phyloP scores from a whole-genome alignment of 495 filamentous ascomycete genomes.

The Pyronema domesticum region DNA sequence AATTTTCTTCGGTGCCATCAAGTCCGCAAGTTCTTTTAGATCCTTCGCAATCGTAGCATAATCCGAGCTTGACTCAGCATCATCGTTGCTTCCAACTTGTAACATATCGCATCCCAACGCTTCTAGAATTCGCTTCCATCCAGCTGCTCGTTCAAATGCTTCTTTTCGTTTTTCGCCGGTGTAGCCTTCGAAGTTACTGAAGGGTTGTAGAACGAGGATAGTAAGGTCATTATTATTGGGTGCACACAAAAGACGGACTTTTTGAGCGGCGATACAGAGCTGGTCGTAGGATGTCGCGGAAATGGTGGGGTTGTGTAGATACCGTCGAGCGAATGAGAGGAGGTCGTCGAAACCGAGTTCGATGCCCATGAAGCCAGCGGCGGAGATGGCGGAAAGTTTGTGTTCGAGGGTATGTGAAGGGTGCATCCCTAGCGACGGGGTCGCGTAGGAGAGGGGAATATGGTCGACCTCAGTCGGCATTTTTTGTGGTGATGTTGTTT shows the following conservation, averaged over 20 bases:
- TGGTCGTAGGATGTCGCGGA: slow-evolving; percentile 17
- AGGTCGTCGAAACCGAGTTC: slow-evolving; percentile 66
- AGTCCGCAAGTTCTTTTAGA: slow-evolving; percentile 43
- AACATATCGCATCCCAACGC: slow-evolving; percentile 40
- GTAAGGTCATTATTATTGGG: slow-evolving; percentile 30
- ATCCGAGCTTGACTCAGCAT: slow-evolving; percentile 35
- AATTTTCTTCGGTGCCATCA: slow-evolving; percentile 39
- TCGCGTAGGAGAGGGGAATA: slow-evolving; percentile 41
- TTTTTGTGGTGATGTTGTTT: not conserved
- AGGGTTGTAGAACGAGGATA: slow-evolving; percentile 63
- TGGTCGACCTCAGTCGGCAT: no score
- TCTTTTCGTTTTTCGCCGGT: slow-evolving; percentile 40
- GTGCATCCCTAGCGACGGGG: slow-evolving; percentile 40
- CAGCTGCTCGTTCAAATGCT: slow-evolving; percentile 45
- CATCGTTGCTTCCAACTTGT: slow-evolving; percentile 53
- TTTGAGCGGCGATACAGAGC: slow-evolving; percentile 33
- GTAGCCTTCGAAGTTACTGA: slow-evolving; percentile 71
- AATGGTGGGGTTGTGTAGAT: slow-evolving; percentile 33
- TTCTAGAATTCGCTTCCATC: slow-evolving; percentile 60
- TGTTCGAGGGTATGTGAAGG: slow-evolving; percentile 38
- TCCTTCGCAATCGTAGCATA: slow-evolving; percentile 38
- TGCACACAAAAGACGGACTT: slow-evolving; percentile 37
- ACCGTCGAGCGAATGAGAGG: slow-evolving; percentile 38
- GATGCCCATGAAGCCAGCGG: slow-evolving; percentile 50
- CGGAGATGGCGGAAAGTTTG: slow-evolving; percentile 48